phyloP scores from a whole-genome alignment of 2,329 filamentous ascomycete species.

The Alternaria postmessia region DNA sequence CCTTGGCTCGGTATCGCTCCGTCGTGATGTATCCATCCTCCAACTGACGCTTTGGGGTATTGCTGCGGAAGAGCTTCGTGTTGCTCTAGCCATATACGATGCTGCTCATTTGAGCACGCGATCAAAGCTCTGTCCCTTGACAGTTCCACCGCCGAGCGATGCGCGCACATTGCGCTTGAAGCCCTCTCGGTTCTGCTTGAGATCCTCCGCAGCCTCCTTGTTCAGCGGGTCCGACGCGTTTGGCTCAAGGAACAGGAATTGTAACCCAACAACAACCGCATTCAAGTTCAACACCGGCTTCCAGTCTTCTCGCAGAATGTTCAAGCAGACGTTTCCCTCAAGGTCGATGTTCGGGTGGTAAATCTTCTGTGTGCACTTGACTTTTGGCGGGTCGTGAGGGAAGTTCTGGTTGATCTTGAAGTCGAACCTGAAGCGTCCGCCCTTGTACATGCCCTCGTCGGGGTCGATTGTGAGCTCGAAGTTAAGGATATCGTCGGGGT shows the following conservation, averaged over 20 bases:
- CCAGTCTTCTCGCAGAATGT: constrained; percentile 98
- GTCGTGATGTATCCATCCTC: background rate
- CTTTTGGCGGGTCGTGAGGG: constrained; percentile 96
- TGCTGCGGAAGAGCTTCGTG: background rate
- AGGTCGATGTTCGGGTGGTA: constrained; percentile 99
- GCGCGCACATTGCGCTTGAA: constrained; percentile 91
- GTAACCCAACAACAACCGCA: constrained; percentile 92
- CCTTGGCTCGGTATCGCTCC: background rate
- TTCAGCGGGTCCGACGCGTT: constrained; percentile 98
- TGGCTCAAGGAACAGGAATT: constrained; percentile 97
- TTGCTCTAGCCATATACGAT: background rate
- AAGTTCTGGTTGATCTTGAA: constrained; percentile 95
- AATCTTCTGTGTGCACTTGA: constrained; percentile 96
- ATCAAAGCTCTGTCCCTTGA: constrained; percentile 79
- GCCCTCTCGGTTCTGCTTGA: constrained; percentile 81
- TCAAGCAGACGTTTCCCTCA: constrained; percentile 96
- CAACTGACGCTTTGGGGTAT: background rate
- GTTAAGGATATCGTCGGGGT: constrained; percentile 86
- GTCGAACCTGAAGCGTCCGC: constrained; percentile 84
- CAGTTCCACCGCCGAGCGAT: constrained; percentile 80
- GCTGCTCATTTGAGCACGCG: constrained; percentile 71
- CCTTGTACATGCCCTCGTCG: constrained; percentile 89
- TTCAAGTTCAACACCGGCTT: constrained; percentile 98
- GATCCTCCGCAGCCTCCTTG: constrained; percentile 94
- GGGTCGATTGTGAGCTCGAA: constrained; percentile 83